Base-by-base conservation (phyloP, 2,329 filamentous ascomycete genomes). In the Blumeria graminis region DNA sequence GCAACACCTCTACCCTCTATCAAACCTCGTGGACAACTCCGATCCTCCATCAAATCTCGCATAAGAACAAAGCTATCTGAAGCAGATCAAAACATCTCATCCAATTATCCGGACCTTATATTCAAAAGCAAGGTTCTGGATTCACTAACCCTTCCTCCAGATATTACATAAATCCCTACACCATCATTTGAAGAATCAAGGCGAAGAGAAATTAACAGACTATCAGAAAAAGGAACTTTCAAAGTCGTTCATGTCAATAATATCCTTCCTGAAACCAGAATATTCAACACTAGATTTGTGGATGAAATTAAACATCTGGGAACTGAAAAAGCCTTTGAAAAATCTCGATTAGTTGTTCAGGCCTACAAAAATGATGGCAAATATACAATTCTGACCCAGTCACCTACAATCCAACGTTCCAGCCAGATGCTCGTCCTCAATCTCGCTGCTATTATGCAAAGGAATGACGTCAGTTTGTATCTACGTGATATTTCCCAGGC, bases 301-400 rank as follows among this genome's bases (percentile, higher is more conserved):
- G n/a, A 54, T 39, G 13, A 39, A 28, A 39, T 54, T 14, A 39
- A 54, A 28, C 13, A 54, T 13, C 33, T 18, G 13, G 14, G 16
- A 8, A 38, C 51, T 22, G 16, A 54, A 4, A 54, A 39, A 54
- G 51, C 51, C 1, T 50, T 50, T 13, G 28, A 56, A 38, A 56
- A 56, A 32, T 56, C 55, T 33, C 11, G 55, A 38, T 14, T 50
- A 8, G 41, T 56, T 5, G 43, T 58, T 32, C 58, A 59, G 36
- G 56, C 13, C 1, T 59, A 58, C 32, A 56, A 59, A 3, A 56
- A 58, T 35, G 22, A 55, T 3, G 56, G 55, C 35, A 59, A 59
- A 51, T n/a, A 39, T 9, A n/a, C 32, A 7, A 51, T 59, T 28
- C 32, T 59, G 3, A 59, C 58, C 4, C 36, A 57, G 45, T 56